Conservation (phyloP, 2,329 filamentous ascomycete genomes). For the Neopestalotiopsis sp. region DNA sequence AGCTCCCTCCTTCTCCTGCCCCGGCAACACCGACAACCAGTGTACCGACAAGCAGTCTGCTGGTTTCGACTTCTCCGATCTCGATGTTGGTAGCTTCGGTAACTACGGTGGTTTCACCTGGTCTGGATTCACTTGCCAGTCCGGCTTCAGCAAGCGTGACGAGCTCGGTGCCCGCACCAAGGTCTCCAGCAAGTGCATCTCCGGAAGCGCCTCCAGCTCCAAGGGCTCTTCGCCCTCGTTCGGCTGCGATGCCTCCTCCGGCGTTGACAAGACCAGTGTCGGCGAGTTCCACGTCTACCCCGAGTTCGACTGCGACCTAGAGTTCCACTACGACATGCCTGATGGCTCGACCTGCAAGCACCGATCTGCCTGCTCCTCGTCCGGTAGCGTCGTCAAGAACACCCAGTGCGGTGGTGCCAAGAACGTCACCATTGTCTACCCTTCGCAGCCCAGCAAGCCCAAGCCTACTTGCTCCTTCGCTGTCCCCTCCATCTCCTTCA, state of each 20-base stretch:
- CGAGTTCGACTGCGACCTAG: constrained; percentile 77
- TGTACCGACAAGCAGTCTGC: constrained; percentile 72
- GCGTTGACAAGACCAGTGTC: constrained; percentile 72
- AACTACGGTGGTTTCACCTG: constrained; percentile 77
- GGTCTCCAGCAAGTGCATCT: constrained; percentile 64
- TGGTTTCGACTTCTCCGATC: constrained; percentile 75
- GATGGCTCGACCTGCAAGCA: constrained; percentile 85
- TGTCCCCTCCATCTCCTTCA: constrained; percentile 76
- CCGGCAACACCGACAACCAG: constrained; percentile 75
- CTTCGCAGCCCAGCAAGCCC: constrained; percentile 60
- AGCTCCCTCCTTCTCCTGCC: constrained; percentile 64
- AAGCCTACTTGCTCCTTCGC: constrained; percentile 71
- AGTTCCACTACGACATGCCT: constrained; percentile 87
- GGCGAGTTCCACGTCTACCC: constrained; percentile 73
- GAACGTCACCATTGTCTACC: constrained; percentile 74
- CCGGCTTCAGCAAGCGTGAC: constrained; percentile 63
- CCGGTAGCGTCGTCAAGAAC: constrained; percentile 77
- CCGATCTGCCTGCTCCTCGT: constrained; percentile 67
- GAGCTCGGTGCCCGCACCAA: constrained; percentile 52
- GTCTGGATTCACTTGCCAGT: constrained; percentile 72
- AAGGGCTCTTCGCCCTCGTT: constrained; percentile 62
- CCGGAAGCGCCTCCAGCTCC: constrained; percentile 55
- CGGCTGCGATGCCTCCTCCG: constrained; percentile 48
- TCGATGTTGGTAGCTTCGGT: constrained; percentile 65
- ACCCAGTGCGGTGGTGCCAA: constrained; percentile 90